Evolutionary conservation across 306 rosid species (phyloP).

Genomic region (Casuarina glauca): DNA sequence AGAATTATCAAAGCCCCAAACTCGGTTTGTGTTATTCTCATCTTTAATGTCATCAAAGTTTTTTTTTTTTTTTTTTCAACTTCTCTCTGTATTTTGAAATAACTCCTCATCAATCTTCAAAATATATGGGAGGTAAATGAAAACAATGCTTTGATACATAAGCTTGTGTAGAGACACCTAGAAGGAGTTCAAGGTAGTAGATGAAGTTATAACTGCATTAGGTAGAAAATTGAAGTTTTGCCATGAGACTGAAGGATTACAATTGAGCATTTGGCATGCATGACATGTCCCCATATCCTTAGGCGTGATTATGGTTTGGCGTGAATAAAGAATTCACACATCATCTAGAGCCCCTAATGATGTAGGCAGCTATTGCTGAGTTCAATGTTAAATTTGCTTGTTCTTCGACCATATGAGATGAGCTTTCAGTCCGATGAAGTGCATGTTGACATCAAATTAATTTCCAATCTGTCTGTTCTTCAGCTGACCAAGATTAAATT

Average conservation of each 20-base stretch:
- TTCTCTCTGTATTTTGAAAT: background rate
- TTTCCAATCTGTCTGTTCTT: background rate
- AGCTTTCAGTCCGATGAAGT: background rate
- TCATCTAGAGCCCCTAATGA: background rate
- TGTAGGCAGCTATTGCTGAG: background rate
- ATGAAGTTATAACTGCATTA: background rate
- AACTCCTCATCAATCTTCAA: background rate
- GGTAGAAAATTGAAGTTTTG: background rate
- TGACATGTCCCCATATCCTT: background rate
- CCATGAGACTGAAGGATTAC: background rate
- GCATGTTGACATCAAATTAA: background rate
- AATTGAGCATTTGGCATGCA: slow-evolving; percentile 2
- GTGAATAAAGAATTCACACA: background rate
- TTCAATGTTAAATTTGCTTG: background rate
- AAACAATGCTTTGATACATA: background rate
- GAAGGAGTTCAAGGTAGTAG: background rate
- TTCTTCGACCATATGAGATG: background rate
- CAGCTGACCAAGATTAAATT: slow-evolving; percentile 2
- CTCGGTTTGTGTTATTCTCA: background rate
- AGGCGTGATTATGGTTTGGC: background rate
- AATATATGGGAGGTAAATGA: background rate
- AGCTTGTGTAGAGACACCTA: background rate
- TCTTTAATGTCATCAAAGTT: background rate
- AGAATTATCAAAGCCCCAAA: background rate
- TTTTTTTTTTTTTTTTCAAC: background rate